Conservation (phyloP, 2,329 filamentous ascomycete genomes). For the Botrytis sinoallii region DNA sequence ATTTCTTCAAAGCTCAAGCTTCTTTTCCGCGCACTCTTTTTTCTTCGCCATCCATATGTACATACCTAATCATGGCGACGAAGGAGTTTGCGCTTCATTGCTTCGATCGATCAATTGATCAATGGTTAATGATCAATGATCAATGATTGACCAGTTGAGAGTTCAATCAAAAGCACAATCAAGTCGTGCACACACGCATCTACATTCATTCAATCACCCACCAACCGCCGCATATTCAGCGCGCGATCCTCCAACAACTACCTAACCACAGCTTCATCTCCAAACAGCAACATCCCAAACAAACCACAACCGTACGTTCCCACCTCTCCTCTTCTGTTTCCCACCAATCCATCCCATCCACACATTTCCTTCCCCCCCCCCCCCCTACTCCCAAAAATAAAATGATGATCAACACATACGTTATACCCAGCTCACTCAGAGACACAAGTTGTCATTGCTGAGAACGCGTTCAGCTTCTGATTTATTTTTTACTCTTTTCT, state of each 20-base stretch:
- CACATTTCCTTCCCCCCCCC: background rate
- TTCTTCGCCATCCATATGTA: background rate
- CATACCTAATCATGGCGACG: background rate
- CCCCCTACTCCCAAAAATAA: background rate
- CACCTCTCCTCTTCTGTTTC: background rate
- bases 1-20: background rate
- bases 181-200: no score
- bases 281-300: background rate
- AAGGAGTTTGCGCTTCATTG: background rate
- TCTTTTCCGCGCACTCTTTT: background rate
- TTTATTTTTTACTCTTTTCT: background rate
- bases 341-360: background rate
- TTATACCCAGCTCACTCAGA: constrained; percentile 22
- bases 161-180: no score
- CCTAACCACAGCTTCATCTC: background rate
- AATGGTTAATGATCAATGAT: background rate
- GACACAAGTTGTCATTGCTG: constrained; percentile 20
- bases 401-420: constrained; percentile 21
- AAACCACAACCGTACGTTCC: background rate
- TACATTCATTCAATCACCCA: background rate
- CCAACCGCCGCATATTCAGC: background rate
- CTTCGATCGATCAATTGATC: background rate
- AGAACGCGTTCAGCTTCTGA: constrained; percentile 21
- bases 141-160: no score
- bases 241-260: background rate